Percentiles rank a stretch among this genome's conserved stretches.
phyloP scores from a whole-genome alignment of 2,329 filamentous ascomycete species.

The Fusarium sp. region DNA sequence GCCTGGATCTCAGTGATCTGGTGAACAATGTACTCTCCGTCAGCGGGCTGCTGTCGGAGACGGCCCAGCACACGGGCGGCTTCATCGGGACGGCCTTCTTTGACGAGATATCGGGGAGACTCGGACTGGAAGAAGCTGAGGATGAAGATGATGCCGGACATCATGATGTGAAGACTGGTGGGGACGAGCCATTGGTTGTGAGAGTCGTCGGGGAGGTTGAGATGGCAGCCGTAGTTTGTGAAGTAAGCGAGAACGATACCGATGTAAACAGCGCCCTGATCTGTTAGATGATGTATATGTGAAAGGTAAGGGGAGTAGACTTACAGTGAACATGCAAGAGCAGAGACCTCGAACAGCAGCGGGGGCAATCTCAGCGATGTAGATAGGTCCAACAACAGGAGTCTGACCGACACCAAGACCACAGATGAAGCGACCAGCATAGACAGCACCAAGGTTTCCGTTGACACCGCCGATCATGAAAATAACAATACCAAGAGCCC shows the following conservation, averaged over 20 bases:
- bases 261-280: conserved; percentile 67
- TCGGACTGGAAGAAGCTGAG: conserved; percentile 75
- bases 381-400: conserved; percentile 74
- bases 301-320: accelerated
- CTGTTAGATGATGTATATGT: not conserved
- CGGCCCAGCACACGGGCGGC: conserved; percentile 64
- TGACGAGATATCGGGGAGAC: conserved; percentile 76
- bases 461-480: conserved; percentile 63
- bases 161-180: conserved; percentile 80
- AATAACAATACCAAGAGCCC: conserved; percentile 66
- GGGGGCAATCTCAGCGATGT: conserved; percentile 77
- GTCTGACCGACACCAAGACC: conserved; percentile 74
- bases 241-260: conserved; percentile 85
- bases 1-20: conserved; percentile 73
- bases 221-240: conserved; percentile 69
- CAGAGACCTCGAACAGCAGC: conserved; percentile 76
- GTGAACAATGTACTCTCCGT: conserved; percentile 67
- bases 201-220: conserved; percentile 59
- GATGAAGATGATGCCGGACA: conserved; percentile 75
- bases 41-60: conserved; percentile 66
- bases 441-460: conserved; percentile 66
- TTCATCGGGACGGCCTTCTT: conserved; percentile 66
- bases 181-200: conserved; percentile 70
- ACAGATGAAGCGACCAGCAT: conserved; percentile 72
- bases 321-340: conserved; percentile 62